A percentile compares a stretch with the other conserved stretches of the same genome.
phyloP scores from a whole-genome alignment of 495 filamentous ascomycete genomes.

The Lepidopterella palustris region DNA sequence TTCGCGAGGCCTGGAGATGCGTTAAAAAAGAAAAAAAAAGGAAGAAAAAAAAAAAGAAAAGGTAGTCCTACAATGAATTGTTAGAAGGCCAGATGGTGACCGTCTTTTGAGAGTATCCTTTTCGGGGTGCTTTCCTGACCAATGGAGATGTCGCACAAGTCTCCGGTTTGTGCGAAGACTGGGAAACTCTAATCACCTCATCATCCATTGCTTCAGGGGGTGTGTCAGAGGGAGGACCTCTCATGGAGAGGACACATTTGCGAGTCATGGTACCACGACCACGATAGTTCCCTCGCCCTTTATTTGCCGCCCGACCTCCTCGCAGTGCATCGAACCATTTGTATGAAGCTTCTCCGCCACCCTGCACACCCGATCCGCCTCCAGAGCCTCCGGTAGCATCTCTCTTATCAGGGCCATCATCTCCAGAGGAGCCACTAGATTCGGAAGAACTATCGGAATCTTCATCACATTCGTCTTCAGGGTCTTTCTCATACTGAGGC shows the following conservation, averaged over 20 bases:
- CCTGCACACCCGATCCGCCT: conserved; percentile 4
- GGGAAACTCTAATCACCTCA: too few species aligned
- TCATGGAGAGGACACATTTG: too few species aligned
- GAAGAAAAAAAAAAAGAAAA: background rate
- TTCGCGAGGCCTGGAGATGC: background rate
- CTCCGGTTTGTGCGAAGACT: background rate
- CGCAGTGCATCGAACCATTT: background rate
- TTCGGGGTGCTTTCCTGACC: background rate
- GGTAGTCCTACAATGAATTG: background rate
- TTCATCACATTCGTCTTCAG: conserved; percentile 9
- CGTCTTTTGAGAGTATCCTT: background rate
- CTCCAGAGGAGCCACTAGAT: conserved; percentile 10
- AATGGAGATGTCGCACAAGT: background rate
- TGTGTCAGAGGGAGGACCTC: too few species aligned
- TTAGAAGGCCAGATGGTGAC: background rate
- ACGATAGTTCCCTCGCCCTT: too few species aligned
- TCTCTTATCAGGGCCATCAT: conserved; percentile 2
- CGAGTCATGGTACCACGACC: too few species aligned
- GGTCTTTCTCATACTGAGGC: background rate
- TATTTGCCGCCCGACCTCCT: too few species aligned
- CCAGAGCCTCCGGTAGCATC: conserved; percentile 3
- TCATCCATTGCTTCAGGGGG: too few species aligned
- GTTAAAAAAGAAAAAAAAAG: background rate
- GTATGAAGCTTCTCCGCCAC: background rate
- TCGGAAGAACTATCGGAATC: background rate